These are phyloP conservation scores for Grigorovia yakushimaensis DNA, from an alignment of 805 yeast species.

Conservation along the genomic window DNA sequence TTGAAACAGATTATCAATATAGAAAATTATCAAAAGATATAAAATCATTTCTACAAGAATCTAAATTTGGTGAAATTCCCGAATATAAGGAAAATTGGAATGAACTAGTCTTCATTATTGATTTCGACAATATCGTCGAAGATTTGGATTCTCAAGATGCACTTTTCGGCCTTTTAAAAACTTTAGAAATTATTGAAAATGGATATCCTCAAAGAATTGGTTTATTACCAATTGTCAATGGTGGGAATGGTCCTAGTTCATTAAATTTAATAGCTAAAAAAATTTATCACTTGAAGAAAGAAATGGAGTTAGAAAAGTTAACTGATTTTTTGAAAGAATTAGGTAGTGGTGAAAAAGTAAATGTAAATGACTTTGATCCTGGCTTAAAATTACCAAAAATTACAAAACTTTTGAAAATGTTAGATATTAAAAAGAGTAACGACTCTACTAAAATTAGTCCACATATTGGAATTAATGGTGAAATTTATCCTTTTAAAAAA, in stretches of 20 bases:
- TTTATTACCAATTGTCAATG: constrained; percentile 48
- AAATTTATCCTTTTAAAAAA: constrained; percentile 40
- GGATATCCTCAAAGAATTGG: constrained; percentile 77
- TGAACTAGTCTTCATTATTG: constrained; percentile 59
- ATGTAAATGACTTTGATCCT: constrained; percentile 1
- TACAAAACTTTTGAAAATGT: constrained; percentile 24
- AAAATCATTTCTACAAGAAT: constrained; percentile 36
- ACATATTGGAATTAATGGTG: constrained; percentile 63
- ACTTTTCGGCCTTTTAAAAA: constrained; percentile 39
- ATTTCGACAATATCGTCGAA: constrained; percentile 33
- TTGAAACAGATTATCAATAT: constrained; percentile 55
- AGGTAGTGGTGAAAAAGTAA: constrained; percentile 6
- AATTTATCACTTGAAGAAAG: constrained; percentile 19
- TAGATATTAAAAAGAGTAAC: constrained; percentile 33
- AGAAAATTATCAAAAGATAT: constrained; percentile 34
- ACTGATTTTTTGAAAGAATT: constrained; percentile 15
- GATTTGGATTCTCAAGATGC: constrained; percentile 35
- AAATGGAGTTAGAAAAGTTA: constrained; percentile 7
- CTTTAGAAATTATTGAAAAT: constrained; percentile 39
- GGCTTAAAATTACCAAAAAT: constrained; percentile 10
- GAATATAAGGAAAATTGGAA: constrained; percentile 64
- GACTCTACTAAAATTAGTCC: constrained; percentile 19
- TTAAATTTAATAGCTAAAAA: constrained; percentile 15
- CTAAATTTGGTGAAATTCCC: constrained; percentile 56
- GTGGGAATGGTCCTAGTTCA: constrained; percentile 8